Conservation (phyloP, 2,329 filamentous ascomycete species). For the Alternaria metachromatica region DNA sequence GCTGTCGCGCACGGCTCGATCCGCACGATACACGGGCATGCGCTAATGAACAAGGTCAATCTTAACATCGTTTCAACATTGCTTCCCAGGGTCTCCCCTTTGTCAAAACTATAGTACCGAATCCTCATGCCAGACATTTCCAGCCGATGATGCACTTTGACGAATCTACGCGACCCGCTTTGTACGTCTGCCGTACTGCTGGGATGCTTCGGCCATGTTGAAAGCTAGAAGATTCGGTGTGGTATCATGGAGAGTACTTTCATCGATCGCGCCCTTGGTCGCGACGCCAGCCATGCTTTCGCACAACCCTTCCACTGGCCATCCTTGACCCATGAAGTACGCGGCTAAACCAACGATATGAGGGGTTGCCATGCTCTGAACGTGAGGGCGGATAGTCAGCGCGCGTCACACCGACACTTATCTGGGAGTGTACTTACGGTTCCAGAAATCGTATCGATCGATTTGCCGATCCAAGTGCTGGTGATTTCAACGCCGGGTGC, state of each 20-base stretch:
- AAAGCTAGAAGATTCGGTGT: conserved; percentile 60
- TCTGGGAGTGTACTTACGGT: conserved; percentile 46
- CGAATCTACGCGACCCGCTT: not conserved
- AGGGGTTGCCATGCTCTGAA: conserved; percentile 67
- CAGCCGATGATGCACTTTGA: not conserved
- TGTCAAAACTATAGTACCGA: not conserved
- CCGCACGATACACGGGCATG: not conserved
- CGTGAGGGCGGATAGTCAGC: not conserved
- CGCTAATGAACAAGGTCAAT: not conserved
- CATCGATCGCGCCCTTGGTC: conserved; percentile 46
- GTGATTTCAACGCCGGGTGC: conserved; percentile 50
- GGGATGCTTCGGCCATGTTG: conserved; percentile 49
- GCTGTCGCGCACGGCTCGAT: not conserved
- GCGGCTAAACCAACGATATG: conserved; percentile 72
- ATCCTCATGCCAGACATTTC: not conserved
- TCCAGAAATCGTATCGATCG: conserved; percentile 59
- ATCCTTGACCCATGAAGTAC: conserved; percentile 65
- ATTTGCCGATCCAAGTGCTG: conserved; percentile 54
- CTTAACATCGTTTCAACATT: not conserved
- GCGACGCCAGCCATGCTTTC: conserved; percentile 54
- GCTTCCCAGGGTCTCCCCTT: not conserved
- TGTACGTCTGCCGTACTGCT: not conserved
- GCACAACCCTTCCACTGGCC: conserved; percentile 51
- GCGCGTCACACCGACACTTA: not conserved
- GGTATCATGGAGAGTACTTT: conserved; percentile 43